These are phyloP conservation scores for Penicillium samsonianum DNA, from an alignment of 495 filamentous ascomycete genomes.

Conservation along the genomic window DNA sequence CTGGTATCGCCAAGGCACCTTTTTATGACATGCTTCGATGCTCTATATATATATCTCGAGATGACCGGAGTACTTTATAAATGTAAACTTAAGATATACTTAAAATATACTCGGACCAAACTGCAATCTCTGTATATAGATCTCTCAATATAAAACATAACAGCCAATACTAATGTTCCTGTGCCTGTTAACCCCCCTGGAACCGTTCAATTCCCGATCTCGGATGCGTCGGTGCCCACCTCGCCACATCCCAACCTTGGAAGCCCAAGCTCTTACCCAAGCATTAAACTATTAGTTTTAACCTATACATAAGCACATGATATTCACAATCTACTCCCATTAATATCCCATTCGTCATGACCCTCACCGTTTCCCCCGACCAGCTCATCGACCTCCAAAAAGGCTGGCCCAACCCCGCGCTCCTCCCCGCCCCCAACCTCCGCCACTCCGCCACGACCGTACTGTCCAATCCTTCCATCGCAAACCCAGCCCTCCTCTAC, in stretches of 20 bases:
- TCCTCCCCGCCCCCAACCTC: slow-evolving; percentile 66
- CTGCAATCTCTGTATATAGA: background rate
- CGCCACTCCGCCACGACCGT: slow-evolving; percentile 53
- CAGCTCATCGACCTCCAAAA: slow-evolving; percentile 64
- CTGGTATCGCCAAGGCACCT: background rate
- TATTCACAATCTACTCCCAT: background rate
- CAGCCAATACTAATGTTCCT: background rate
- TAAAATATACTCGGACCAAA: background rate
- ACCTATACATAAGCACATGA: background rate
- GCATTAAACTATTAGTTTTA: background rate
- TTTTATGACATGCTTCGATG: slow-evolving; percentile 3
- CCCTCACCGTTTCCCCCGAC: slow-evolving; percentile 13
- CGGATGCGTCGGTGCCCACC: background rate
- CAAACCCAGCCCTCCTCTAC: slow-evolving; percentile 65
- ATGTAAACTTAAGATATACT: background rate
- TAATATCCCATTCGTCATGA: background rate
- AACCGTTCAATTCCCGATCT: slow-evolving; percentile 1
- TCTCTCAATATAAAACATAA: background rate
- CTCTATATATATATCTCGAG: background rate
- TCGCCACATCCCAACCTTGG: background rate
- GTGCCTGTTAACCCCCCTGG: background rate
- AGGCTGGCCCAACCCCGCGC: slow-evolving; percentile 69
- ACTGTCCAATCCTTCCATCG: slow-evolving; percentile 59
- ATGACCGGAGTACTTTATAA: too few species aligned
- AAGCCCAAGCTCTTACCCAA: slow-evolving; percentile 1